Evolutionary conservation across 2,329 filamentous ascomycete species (phyloP).

Genomic region (Clonostachys sp.): DNA sequence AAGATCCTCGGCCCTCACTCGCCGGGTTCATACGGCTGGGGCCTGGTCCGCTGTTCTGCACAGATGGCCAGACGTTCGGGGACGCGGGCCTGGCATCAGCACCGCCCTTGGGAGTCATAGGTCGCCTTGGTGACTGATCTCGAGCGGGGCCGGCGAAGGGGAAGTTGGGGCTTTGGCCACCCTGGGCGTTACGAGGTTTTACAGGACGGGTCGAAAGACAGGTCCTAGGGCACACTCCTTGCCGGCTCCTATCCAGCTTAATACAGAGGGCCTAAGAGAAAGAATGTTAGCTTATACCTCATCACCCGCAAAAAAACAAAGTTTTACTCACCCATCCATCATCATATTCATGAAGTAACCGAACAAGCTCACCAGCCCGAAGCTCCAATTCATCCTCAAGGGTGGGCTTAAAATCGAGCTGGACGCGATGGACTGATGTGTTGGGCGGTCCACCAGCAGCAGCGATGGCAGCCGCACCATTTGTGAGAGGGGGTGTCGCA

Average conservation of each 20-base stretch:
- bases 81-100: no score
- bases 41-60: constrained; percentile 17
- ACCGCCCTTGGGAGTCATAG: constrained; percentile 22
- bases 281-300: constrained; percentile 18
- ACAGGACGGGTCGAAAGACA: constrained; percentile 90
- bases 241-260: constrained; percentile 81
- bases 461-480: constrained; percentile 48
- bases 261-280: constrained; percentile 74
- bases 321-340: constrained; percentile 85
- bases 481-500: constrained; percentile 20
- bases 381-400: constrained; percentile 90
- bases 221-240: constrained; percentile 90
- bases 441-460: constrained; percentile 55
- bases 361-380: constrained; percentile 75
- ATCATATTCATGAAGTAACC: constrained; percentile 92
- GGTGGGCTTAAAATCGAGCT: constrained; percentile 89
- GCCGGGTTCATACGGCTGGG: constrained; percentile 39
- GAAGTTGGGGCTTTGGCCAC: constrained; percentile 34
- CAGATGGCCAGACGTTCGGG: constrained; percentile 25
- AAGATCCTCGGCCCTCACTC: constrained; percentile 4
- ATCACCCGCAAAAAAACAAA: not conserved
- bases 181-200: constrained; percentile 66
- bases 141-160: constrained; percentile 31
- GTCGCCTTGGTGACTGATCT: constrained; percentile 15
- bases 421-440: constrained; percentile 79